Percentiles rank a stretch among this genome's conserved stretches.
phyloP scores from a whole-genome alignment of 192 early-diverging fungal genomes.

The Backusella sp. region DNA sequence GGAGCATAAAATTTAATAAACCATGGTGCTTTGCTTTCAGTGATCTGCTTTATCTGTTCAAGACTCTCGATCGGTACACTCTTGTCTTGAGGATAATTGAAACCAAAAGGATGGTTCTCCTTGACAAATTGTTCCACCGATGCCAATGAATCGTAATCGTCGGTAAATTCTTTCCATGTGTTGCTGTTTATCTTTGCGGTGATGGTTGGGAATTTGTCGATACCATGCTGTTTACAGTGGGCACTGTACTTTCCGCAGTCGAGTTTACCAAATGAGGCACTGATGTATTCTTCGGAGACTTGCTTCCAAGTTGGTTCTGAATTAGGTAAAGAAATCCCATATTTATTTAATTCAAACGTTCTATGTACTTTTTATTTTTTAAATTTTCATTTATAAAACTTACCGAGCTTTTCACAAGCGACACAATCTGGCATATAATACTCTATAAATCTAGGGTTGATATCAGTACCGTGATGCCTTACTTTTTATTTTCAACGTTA shows the following conservation, averaged over 20 bases:
- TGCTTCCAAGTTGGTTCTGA: background rate
- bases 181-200: background rate
- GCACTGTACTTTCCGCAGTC: background rate
- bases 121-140: background rate
- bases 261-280: background rate
- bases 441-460: background rate
- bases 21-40: slow-evolving; percentile 46
- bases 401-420: background rate
- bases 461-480: background rate
- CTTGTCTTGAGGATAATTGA: background rate
- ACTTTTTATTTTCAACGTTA: background rate
- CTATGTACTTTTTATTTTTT: background rate
- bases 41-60: background rate
- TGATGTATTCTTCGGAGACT: background rate
- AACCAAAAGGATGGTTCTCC: background rate
- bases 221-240: background rate
- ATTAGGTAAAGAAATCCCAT: background rate
- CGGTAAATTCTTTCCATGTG: background rate
- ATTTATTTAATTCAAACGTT: background rate
- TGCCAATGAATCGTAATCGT: background rate
- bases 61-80: background rate
- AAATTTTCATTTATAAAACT: background rate
- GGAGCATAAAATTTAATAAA: slow-evolving; percentile 89
- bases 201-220: background rate
- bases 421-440: background rate